Evolutionary conservation across 1,139 yeast genomes (phyloP), one percentile per base, ranked within the genome.

Genomic region (Taiozyma onychis): DNA sequence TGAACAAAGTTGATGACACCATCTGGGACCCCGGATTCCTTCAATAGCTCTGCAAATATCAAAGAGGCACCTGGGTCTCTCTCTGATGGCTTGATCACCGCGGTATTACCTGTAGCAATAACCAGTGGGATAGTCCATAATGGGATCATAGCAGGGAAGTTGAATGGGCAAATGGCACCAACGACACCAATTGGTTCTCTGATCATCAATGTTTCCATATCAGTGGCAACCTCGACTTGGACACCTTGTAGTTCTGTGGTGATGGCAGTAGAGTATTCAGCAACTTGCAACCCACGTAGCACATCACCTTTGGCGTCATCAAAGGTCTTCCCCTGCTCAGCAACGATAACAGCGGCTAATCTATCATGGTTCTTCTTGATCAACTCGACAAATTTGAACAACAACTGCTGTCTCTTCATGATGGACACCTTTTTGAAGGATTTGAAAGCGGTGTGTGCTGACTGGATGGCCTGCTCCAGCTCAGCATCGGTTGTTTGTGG

Each of bases 91-190:
- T 85, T 85, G 58, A 85, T 72, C 44, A 85, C 80, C 24, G 84
- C 77, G 16, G 90, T 82, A 72, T 85, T 85, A 54, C 91, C 91
- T 21, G 90, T 83, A 49, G 82, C 89, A 56, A 85, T 74, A 28
- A 81, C 75, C 61, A 85, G 74, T 11, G 93, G 91, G 51, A 85
- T 74, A 13, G 88, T 79, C 93, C 93, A 85, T 58, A 85, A 72
- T 14, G 93, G 93, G 52, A 85, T 87, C 91, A 85, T 85, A 41
- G 91, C 91, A 13, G 91, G 91, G 77, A 85, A 83, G 67, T 83
- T 83, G 57, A 66, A 66, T 4, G 89, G 88, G 61, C 86, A 81
- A 58, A 83, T 83, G 26, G 88, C 85, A 4, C 83, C 88, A 54
- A 82, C 76, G n/a, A 83, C 87, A 16, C 88, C 88, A 47, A 75